Percentiles rank a stretch among this genome's conserved stretches.
Evolutionary conservation across 148 eudicot genomes (phyloP).

Genomic region (Rhododendron vialii): DNA sequence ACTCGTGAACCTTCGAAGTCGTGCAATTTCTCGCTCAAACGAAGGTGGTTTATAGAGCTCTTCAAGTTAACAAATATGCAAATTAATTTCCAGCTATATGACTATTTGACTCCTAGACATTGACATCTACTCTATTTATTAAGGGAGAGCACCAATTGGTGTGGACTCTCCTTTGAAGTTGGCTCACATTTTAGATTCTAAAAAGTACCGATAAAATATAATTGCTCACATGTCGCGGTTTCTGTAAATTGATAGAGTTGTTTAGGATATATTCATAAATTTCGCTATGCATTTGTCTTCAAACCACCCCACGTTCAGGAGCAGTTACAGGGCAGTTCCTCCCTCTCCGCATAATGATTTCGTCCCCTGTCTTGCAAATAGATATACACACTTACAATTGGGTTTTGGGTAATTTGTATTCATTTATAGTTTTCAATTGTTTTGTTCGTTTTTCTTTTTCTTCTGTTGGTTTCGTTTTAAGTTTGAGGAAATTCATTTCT

Average conservation of each 20-base stretch:
- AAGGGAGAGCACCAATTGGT: neutral
- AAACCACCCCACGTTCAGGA: neutral
- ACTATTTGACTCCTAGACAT: neutral
- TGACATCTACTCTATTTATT: neutral
- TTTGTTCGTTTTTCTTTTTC: neutral
- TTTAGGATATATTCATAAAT: too few species aligned
- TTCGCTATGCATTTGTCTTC: neutral
- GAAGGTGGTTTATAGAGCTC: neutral
- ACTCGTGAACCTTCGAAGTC: neutral
- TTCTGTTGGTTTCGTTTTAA: neutral
- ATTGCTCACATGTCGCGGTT: too few species aligned
- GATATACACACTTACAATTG: neutral
- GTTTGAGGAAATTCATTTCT: neutral
- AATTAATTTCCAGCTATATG: neutral
- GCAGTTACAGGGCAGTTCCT: neutral
- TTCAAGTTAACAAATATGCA: neutral
- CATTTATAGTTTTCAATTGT: neutral
- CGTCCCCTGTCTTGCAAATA: neutral
- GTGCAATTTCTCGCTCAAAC: neutral
- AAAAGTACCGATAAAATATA: neutral
- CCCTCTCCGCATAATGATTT: neutral
- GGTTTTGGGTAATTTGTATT: neutral
- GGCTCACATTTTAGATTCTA: neutral
- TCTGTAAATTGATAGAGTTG: neutral
- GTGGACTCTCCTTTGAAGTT: neutral